Evolutionary conservation across 2,329 filamentous ascomycete species (phyloP).

Genomic region (Curvularia sp.): DNA sequence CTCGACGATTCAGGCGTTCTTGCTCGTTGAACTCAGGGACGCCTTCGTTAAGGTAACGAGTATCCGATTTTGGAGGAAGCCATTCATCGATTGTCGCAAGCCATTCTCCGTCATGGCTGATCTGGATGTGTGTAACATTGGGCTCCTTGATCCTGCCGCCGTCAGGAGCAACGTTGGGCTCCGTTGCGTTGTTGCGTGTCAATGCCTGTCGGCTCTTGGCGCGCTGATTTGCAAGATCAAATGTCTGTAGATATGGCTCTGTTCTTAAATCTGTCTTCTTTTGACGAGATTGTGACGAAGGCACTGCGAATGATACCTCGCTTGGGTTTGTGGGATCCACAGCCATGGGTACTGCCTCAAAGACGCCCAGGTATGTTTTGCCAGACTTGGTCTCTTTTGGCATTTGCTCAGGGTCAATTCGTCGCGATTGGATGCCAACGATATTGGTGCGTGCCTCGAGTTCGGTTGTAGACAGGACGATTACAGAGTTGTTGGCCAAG

Average conservation of each 20-base stretch:
- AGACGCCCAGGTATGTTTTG: constrained; percentile 29
- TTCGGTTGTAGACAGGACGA: constrained; percentile 89
- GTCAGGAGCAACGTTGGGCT: constrained; percentile 75
- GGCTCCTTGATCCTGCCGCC: constrained; percentile 78
- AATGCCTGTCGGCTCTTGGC: constrained; percentile 87
- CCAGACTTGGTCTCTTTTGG: constrained; percentile 29
- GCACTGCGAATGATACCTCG: constrained; percentile 58
- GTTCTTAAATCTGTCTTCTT: constrained; percentile 39
- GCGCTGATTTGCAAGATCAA: constrained; percentile 79
- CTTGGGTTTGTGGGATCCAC: constrained; percentile 52
- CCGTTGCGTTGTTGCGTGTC: constrained; percentile 84
- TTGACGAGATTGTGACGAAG: constrained; percentile 56
- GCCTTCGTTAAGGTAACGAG: constrained; percentile 61
- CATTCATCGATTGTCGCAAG: constrained; percentile 92
- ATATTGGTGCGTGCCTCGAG: constrained; percentile 84
- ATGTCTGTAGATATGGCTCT: constrained; percentile 77
- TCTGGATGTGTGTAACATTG: constrained; percentile 74
- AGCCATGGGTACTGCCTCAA: constrained; percentile 46
- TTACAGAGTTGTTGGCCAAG: constrained; percentile 88
- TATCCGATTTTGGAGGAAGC: constrained; percentile 74
- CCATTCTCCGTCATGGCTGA: constrained; percentile 85
- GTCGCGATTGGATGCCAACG: constrained; percentile 73
- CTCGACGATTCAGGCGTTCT: constrained; percentile 61
- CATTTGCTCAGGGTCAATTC: constrained; percentile 39
- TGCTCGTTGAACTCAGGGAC: constrained; percentile 52